Base-by-base conservation (phyloP, 2,329 filamentous ascomycete species). In the Lachnellula hyalina region DNA sequence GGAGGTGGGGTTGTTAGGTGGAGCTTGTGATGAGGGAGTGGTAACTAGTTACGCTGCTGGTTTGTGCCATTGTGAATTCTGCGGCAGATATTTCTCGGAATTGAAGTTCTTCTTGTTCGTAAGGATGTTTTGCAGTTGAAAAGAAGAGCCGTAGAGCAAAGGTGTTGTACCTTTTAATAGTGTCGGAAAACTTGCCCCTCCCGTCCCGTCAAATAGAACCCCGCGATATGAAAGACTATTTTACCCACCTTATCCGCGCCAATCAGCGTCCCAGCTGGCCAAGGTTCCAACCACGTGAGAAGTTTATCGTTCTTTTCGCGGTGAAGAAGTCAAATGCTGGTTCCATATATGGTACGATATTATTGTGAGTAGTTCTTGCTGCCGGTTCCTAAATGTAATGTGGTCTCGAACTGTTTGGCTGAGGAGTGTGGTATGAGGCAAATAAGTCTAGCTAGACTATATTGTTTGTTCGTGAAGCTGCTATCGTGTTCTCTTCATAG, bases 201-300 rank as follows among this genome's bases (percentile, higher is more conserved):
- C 21, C 21, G 2, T 21, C 21, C 21, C 21, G 21, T 48, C 55
- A 28, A 53, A 48, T 54, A 36, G 48, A 28, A 52, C 53, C 57
- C 58, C 57, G 23, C 44, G 49, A 47, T 45, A 38, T 47, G 25
- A 36, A 41, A 6, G 47, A 32, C 15, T 28, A 47, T 54, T 60
- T 59, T 60, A 59, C 35, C 56, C 57, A 25, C 25, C 25, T 63
- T 63, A 65, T 41, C 61, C 61, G 63, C 57, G 15, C 63, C 62
- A 65, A 64, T 65, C 51, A 63, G 2, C 9, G 17, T 1, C 36
- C 2, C 45, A 48, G 46, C 52, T 46, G 32, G 23, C 15, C 11
- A 11, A 32, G 9, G 28, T 32, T 11, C 28, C 28, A 32, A 32
- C 7, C 28, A 32, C 28, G 28, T 11, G 28, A 32, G 28, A 32